Evolutionary conservation across 257 asterid genomes (phyloP).

Genomic region (Solanum medicagineum): DNA sequence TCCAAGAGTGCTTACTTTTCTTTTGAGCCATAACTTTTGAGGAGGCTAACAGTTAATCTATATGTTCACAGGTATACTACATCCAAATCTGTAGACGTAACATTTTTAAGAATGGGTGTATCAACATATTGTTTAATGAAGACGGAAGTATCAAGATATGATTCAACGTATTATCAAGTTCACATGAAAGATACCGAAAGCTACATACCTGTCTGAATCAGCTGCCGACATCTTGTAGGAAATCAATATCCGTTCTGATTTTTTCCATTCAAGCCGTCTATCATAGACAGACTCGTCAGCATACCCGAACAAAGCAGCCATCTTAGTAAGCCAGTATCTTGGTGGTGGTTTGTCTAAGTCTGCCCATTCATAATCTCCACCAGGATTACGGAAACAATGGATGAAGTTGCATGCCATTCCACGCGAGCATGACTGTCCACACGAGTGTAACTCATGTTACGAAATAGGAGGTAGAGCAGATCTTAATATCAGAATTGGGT

Average conservation of each 20-base stretch:
- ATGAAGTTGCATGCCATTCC: constrained; percentile 92
- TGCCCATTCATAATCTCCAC: constrained; percentile 99
- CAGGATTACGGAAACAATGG: constrained; percentile 88
- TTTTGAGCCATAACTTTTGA: background rate
- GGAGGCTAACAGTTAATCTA: too few species aligned
- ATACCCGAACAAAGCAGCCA: constrained; percentile 77
- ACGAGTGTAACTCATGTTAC: constrained; percentile 5
- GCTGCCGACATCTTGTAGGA: constrained; percentile 17
- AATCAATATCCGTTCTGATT: constrained; percentile 20
- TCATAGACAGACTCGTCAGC: constrained; percentile 34
- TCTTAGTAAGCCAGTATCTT: constrained; percentile 60
- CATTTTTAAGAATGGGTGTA: background rate
- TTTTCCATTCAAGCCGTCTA: constrained; percentile 25
- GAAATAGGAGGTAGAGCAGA: background rate
- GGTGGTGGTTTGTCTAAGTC: constrained; percentile 98
- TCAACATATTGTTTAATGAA: background rate
- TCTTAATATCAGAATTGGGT: background rate
- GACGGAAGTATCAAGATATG: background rate
- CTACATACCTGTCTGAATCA: constrained; percentile 36
- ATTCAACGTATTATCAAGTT: background rate
- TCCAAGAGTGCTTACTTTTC: background rate
- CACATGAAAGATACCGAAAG: background rate
- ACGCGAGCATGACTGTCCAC: constrained; percentile 70
- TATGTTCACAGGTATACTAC: too few species aligned
- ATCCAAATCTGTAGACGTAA: background rate